Evolutionary conservation across 768 basidiomycete genomes (phyloP).

Genomic region (Mycena epipterygia): DNA sequence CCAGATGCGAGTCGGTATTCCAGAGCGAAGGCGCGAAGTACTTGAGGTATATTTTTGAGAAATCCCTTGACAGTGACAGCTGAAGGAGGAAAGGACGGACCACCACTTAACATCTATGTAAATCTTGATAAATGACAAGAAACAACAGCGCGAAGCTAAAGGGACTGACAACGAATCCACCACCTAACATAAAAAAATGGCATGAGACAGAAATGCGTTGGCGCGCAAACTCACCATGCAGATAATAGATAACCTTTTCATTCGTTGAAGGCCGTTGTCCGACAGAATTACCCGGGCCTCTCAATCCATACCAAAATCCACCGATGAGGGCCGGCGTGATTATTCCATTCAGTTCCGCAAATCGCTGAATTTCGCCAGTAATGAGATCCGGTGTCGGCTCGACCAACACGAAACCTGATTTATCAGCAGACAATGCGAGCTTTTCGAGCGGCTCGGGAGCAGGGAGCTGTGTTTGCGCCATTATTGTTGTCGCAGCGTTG

Average conservation of each 20-base stretch:
- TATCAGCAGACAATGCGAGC: conserved; percentile 10
- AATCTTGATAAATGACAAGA: conserved; percentile 16
- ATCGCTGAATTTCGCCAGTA: conserved; percentile 42
- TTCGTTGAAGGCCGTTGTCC: conserved; percentile 38
- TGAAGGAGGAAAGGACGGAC: conserved; percentile 21
- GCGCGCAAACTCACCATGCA: conserved; percentile 46
- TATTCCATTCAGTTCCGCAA: conserved; percentile 39
- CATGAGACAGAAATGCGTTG: conserved; percentile 29
- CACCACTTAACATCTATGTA: conserved; percentile 36
- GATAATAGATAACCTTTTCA: conserved; percentile 50
- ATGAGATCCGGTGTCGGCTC: conserved; percentile 40
- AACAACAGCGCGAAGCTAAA: not conserved
- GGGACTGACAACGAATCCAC: conserved; percentile 23
- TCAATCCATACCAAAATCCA: conserved; percentile 42
- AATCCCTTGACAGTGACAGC: conserved; percentile 30
- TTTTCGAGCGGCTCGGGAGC: conserved; percentile 26
- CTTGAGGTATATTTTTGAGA: conserved; percentile 24
- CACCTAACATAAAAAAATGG: conserved; percentile 3
- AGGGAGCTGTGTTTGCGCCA: conserved; percentile 28
- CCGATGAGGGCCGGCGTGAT: conserved; percentile 37
- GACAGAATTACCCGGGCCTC: conserved; percentile 28
- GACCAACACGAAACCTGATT: conserved; percentile 36
- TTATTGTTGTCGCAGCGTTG: conserved; percentile 16
- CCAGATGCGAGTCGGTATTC: conserved; percentile 63
- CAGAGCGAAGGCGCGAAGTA: conserved; percentile 50